Conservation (phyloP, 345 rosid species). For the Camelina sativa region DNA sequence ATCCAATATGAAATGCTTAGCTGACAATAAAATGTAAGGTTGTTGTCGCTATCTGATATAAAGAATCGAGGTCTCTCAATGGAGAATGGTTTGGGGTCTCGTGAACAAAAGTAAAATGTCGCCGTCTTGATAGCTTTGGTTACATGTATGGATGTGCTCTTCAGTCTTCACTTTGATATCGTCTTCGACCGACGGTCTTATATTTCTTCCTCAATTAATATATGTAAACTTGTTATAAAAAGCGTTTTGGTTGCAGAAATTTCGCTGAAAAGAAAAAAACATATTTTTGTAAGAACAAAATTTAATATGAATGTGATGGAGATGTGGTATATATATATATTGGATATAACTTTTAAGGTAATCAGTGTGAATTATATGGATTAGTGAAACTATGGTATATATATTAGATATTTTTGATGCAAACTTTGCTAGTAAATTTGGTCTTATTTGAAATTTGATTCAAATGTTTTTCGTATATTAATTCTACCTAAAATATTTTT, state of each 20-base stretch:
- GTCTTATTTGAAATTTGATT: too few relatives aligned
- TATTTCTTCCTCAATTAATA: slow-evolving; percentile 3
- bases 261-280: background rate
- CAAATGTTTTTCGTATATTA: too few relatives aligned
- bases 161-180: slow-evolving; percentile 9
- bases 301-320: background rate
- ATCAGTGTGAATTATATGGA: background rate
- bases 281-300: background rate
- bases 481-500: too few relatives aligned
- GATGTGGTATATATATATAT: background rate
- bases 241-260: slow-evolving; percentile 1
- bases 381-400: too few relatives aligned
- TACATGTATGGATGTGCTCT: background rate
- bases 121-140: slow-evolving; percentile 32
- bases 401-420: background rate
- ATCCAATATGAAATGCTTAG: background rate
- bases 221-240: slow-evolving; percentile 1
- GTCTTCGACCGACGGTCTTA: slow-evolving; percentile 35
- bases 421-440: too few relatives aligned
- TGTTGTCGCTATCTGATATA: slow-evolving; percentile 35
- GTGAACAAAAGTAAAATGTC: slow-evolving; percentile 38
- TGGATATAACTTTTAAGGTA: background rate
- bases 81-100: slow-evolving; percentile 37
- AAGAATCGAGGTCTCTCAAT: slow-evolving; percentile 32
- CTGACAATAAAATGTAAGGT: slow-evolving; percentile 25